phyloP scores from a whole-genome alignment of 2,329 filamentous ascomycete species.

The Trichoderma sp. region DNA sequence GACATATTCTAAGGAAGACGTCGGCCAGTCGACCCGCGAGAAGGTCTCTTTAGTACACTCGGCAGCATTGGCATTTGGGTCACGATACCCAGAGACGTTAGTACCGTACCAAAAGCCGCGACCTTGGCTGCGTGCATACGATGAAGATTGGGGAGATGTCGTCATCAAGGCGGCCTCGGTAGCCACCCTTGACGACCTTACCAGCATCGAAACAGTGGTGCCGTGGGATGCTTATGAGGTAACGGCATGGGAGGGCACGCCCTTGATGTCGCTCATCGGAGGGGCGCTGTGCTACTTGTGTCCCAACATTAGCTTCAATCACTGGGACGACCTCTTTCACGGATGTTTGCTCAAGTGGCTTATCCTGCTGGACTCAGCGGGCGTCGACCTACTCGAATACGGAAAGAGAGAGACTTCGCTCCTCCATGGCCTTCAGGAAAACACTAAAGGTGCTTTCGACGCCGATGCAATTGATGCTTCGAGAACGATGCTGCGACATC shows the following conservation, averaged over 20 bases:
- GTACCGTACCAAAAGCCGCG: constrained; percentile 12
- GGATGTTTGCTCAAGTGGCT: constrained; percentile 31
- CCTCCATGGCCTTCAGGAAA: neutral
- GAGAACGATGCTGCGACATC: constrained; percentile 20
- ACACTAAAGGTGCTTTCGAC: constrained; percentile 31
- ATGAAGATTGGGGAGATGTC: constrained; percentile 23
- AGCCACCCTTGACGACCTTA: constrained; percentile 21
- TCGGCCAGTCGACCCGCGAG: constrained; percentile 28
- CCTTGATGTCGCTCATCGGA: constrained; percentile 34
- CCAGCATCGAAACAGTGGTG: constrained; percentile 29
- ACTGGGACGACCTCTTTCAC: constrained; percentile 34
- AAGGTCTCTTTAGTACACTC: constrained; percentile 36
- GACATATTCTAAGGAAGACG: constrained; percentile 10
- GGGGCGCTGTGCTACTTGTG: constrained; percentile 36
- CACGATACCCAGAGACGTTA: constrained; percentile 30
- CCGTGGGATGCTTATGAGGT: constrained; percentile 34
- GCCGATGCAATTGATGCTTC: constrained; percentile 29
- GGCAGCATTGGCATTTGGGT: constrained; percentile 31
- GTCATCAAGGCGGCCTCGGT: constrained; percentile 7
- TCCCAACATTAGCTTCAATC: neutral
- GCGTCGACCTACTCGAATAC: constrained; percentile 34
- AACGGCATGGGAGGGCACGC: constrained; percentile 34
- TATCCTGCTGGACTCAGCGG: constrained; percentile 21
- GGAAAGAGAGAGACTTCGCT: constrained; percentile 29
- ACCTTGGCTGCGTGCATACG: neutral